Base-by-base conservation (phyloP, 257 asterid species). In the Nicotiana tabacum region DNA sequence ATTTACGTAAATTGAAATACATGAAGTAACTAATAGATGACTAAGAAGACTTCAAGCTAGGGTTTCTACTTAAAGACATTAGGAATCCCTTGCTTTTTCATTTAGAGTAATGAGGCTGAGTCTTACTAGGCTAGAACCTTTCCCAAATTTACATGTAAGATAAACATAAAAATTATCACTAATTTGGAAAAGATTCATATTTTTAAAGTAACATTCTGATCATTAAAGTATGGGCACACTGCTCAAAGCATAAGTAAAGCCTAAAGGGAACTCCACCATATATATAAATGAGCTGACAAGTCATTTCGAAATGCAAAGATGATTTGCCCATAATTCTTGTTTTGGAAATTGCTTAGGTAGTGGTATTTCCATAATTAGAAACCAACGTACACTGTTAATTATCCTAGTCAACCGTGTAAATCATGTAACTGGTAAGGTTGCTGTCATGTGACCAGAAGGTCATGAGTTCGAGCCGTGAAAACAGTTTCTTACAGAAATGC, bases 211-310 rank as follows among this genome's bases (percentile, higher is more conserved):
- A 70, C 17, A 81, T 2, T 65, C 51, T n/a, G 18, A 70, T 74
- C 74, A 86, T 29, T 87, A 66, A 67, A 62, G 67, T 66, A 37
- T 76, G 80, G 80, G 64, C 78, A 83, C 78, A 43, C 30, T 68
- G 87, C 67, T 67, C 70, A 65, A 83, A 80, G 93, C 80, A 87
- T 86, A 35, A 35, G 5, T 35, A 92, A 21, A 21, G 21, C 21
- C 21, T 21, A 21, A 88, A 92, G 91, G 89, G 74, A 84, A 79
- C 82, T 87, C 94, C 94, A 91, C 91, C 89, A 89, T 68, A 72
- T 70, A 79, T 82, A 58, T 77, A 80, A 60, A n/a, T n/a, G 79
- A 58, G 70, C 65, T 64, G 81, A 83, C 80, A 83, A 30, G 78
- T 85, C 90, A 83, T 64, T 72, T 57, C 82, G 82, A 68, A 79